A percentile compares a stretch with the other conserved stretches of the same genome.
Conservation (phyloP, 352 stramenopile species). For the Thalassiosira mediterranea region DNA sequence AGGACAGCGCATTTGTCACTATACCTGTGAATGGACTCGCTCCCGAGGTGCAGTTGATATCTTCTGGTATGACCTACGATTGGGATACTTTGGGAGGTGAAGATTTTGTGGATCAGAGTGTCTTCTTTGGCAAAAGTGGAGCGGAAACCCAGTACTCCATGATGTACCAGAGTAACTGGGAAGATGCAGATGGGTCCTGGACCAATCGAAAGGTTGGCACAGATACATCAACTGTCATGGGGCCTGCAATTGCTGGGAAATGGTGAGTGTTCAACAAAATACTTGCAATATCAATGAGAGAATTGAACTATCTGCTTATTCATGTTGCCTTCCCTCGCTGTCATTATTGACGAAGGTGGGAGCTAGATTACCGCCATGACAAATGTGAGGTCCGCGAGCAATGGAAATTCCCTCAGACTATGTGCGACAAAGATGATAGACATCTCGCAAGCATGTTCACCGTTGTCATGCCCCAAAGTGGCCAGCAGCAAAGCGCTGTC, state of each 20-base stretch:
- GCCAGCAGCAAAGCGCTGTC: slow-evolving; percentile 1
- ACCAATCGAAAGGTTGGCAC: slow-evolving; percentile 2
- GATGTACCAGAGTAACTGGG: slow-evolving; percentile 9
- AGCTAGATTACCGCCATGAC: slow-evolving; percentile 4
- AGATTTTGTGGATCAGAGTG: slow-evolving; percentile 17
- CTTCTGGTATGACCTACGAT: slow-evolving; percentile 20
- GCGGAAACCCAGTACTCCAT: not conserved
- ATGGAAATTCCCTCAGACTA: slow-evolving; percentile 6
- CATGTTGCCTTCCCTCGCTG: too few relatives aligned
- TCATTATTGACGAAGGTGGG: too few relatives aligned
- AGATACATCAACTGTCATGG: slow-evolving; percentile 8
- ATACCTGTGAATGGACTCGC: slow-evolving; percentile 24
- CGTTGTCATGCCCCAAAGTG: slow-evolving; percentile 7
- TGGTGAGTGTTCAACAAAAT: too few relatives aligned
- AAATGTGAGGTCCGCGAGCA: slow-evolving; percentile 10
- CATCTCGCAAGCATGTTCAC: slow-evolving; percentile 14
- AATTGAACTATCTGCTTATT: too few relatives aligned
- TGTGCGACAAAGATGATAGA: slow-evolving; percentile 14
- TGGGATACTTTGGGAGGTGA: slow-evolving; percentile 14
- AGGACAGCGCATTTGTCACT: slow-evolving; percentile 9
- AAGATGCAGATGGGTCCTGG: slow-evolving; percentile 19
- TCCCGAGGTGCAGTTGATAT: slow-evolving; percentile 24
- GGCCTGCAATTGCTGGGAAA: slow-evolving; percentile 6
- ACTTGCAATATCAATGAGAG: too few relatives aligned
- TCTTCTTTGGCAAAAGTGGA: slow-evolving; percentile 14